These are phyloP conservation scores for Rhynchospora breviuscula DNA, from an alignment of 176 grass and related monocot species.

Conservation along the genomic window DNA sequence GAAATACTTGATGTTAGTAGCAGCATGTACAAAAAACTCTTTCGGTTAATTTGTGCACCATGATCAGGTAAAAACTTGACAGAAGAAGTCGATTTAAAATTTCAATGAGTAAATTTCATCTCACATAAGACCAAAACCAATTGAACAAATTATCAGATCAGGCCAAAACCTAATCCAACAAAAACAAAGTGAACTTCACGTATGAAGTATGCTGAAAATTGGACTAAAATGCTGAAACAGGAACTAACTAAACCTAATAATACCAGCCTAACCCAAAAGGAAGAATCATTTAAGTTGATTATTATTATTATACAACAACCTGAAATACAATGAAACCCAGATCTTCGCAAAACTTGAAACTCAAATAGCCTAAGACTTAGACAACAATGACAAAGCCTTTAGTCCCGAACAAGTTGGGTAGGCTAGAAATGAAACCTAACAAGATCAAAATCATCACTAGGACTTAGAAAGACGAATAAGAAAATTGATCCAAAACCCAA, in stretches of 20 bases:
- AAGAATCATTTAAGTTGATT: not conserved
- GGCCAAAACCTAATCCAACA: not conserved
- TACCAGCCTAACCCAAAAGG: not conserved
- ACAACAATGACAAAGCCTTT: too few relatives aligned
- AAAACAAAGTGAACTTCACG: not conserved
- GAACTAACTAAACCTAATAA: not conserved
- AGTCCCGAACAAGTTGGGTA: too few relatives aligned
- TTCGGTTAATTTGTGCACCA: not conserved
- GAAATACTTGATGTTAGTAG: conserved; percentile 17
- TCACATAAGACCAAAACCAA: not conserved
- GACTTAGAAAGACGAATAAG: not conserved
- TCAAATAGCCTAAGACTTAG: not conserved
- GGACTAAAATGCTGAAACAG: not conserved
- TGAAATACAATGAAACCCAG: not conserved
- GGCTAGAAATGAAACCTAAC: too few relatives aligned
- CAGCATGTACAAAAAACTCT: not conserved
- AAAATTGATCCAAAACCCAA: not conserved
- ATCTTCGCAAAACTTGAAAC: not conserved
- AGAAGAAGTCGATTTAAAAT: not conserved
- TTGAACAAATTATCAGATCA: not conserved
- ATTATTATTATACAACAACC: not conserved
- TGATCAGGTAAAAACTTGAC: not conserved
- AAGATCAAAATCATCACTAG: too few relatives aligned
- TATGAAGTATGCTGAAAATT: not conserved
- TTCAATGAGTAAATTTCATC: not conserved